phyloP scores from a whole-genome alignment of 2,329 filamentous ascomycete species.

The Fusarium chaquense region DNA sequence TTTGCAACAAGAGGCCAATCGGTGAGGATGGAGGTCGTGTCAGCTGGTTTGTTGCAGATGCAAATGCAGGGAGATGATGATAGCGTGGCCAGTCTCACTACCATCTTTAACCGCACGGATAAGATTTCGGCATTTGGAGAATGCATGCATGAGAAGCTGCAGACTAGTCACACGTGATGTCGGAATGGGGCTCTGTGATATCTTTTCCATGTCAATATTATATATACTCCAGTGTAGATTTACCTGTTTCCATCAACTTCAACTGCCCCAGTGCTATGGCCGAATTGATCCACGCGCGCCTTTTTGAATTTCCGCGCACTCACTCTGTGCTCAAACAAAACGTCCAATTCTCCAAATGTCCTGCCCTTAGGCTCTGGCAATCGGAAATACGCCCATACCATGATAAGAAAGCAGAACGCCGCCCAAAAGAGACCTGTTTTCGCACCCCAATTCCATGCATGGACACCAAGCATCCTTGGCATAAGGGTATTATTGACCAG shows the following conservation, averaged over 20 bases:
- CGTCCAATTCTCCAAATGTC: slow-evolving; percentile 67
- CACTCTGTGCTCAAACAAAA: slow-evolving; percentile 62
- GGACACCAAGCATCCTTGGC: slow-evolving; percentile 58
- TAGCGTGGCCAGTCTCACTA: neutral
- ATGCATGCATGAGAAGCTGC: neutral
- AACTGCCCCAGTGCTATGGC: slow-evolving; percentile 34
- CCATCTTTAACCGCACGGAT: neutral
- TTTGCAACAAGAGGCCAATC: neutral
- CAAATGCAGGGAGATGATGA: neutral
- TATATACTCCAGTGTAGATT: neutral
- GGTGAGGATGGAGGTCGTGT: neutral
- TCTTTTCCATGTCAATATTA: neutral
- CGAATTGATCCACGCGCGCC: slow-evolving; percentile 39
- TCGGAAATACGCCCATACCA: slow-evolving; percentile 64
- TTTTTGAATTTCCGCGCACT: slow-evolving; percentile 56
- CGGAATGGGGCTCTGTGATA: neutral
- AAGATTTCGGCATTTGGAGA: neutral
- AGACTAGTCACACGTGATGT: neutral
- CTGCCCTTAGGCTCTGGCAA: slow-evolving; percentile 66
- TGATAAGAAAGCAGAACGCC: slow-evolving; percentile 53
- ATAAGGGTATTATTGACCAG: slow-evolving; percentile 61
- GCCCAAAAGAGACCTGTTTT: slow-evolving; percentile 62
- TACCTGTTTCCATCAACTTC: slow-evolving; percentile 24
- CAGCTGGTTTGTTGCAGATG: slow-evolving; percentile 4
- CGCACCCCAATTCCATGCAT: slow-evolving; percentile 61